Conservation (phyloP, 1,139 yeast species). For the Scheffersomyces illinoinensis region DNA sequence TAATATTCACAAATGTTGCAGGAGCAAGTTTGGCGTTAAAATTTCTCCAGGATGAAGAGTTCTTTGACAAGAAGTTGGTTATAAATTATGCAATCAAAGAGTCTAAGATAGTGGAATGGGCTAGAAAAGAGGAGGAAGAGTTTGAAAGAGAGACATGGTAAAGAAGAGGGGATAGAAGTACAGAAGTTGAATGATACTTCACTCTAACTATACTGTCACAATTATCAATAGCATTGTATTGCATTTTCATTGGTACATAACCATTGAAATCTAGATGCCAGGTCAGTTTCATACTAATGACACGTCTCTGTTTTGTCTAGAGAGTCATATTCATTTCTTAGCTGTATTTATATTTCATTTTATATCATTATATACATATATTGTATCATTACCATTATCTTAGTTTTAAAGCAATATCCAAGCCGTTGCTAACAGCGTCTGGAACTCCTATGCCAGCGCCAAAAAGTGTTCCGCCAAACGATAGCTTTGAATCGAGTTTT, state of each 20-base stretch:
- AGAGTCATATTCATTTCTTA: background rate
- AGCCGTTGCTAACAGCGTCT: constrained; percentile 71
- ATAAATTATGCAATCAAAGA: constrained; percentile 49
- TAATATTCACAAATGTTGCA: constrained; percentile 50
- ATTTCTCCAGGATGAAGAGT: constrained; percentile 44
- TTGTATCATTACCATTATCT: background rate
- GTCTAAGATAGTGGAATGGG: constrained; percentile 20
- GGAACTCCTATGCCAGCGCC: constrained; percentile 89
- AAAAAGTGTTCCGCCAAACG: constrained; percentile 80
- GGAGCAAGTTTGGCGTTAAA: constrained; percentile 57
- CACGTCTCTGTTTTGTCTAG: background rate
- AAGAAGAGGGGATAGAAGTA: background rate
- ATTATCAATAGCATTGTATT: background rate
- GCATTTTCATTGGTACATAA: background rate
- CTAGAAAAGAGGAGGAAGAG: background rate
- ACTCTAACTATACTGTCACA: background rate
- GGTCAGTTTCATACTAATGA: background rate
- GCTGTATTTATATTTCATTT: background rate
- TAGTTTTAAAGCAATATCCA: constrained; percentile 50
- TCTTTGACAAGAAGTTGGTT: constrained; percentile 59
- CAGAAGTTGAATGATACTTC: background rate
- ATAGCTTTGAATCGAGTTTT: constrained; percentile 44
- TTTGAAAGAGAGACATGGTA: background rate
- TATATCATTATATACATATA: background rate
- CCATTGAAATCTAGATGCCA: background rate